Evolutionary conservation across 176 grass and related monocot species (phyloP).

Genomic region (Pontederia paniculata): DNA sequence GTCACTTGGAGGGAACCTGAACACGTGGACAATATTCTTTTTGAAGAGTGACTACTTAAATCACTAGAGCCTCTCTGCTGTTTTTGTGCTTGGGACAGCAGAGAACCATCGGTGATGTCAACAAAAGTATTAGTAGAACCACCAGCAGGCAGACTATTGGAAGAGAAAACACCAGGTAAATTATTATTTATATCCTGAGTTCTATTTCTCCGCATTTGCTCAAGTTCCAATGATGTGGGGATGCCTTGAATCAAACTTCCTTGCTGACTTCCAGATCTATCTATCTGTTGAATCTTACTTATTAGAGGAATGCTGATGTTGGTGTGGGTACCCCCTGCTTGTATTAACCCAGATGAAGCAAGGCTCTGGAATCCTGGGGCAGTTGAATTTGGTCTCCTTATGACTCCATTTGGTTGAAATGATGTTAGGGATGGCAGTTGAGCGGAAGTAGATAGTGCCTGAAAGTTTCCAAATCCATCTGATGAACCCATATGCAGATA

Average conservation of each 20-base stretch:
- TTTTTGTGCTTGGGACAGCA: conserved; percentile 34
- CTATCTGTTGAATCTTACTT: conserved; percentile 41
- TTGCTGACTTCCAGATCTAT: conserved; percentile 28
- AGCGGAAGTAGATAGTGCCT: conserved; percentile 34
- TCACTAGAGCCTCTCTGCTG: conserved; percentile 35
- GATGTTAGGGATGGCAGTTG: conserved; percentile 35
- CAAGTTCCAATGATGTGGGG: conserved; percentile 31
- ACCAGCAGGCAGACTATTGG: conserved; percentile 17
- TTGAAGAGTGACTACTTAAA: conserved; percentile 16
- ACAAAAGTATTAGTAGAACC: conserved; percentile 20
- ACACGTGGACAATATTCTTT: conserved; percentile 14
- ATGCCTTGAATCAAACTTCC: conserved; percentile 30
- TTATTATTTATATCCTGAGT: conserved; percentile 33
- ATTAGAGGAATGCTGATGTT: conserved; percentile 30
- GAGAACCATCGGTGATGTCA: conserved; percentile 26
- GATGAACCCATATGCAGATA: conserved; percentile 60
- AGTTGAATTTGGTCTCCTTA: conserved; percentile 39
- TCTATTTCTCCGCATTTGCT: conserved; percentile 43
- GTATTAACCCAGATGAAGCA: conserved; percentile 35
- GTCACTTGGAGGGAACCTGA: conserved; percentile 20
- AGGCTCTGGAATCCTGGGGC: conserved; percentile 33
- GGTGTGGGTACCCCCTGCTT: conserved; percentile 14
- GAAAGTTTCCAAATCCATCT: conserved; percentile 63
- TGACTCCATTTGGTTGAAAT: conserved; percentile 43
- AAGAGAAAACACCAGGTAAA: conserved; percentile 31